A percentile compares a stretch with the other conserved stretches of the same genome.
phyloP scores from a whole-genome alignment of 345 rosid species.

The Populus euphratica region DNA sequence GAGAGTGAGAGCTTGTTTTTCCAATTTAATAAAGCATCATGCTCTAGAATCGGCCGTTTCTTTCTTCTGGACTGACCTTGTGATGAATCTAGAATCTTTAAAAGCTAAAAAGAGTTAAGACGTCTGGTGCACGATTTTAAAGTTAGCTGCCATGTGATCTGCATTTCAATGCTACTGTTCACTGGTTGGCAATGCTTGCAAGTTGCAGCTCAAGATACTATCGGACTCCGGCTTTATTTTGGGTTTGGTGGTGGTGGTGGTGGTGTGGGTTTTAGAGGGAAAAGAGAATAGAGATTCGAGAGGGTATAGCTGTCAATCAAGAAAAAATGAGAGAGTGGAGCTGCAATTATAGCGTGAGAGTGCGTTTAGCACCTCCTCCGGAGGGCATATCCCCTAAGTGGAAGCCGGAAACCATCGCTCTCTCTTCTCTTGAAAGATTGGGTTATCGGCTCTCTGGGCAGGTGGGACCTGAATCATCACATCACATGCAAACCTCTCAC shows the following conservation, averaged over 20 bases:
- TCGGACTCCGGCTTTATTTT: rapidly evolving
- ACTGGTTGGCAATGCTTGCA: background rate
- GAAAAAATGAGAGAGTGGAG: too few species aligned
- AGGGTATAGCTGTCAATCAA: background rate
- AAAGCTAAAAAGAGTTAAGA: background rate
- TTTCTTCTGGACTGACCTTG: background rate
- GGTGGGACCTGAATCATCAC: background rate
- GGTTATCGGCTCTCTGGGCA: background rate
- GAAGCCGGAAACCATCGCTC: constrained; percentile 1
- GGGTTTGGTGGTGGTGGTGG: background rate
- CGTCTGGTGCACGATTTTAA: background rate
- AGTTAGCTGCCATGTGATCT: background rate
- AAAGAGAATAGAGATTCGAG: background rate
- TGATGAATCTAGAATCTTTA: background rate
- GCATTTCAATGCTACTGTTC: background rate
- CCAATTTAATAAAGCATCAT: background rate
- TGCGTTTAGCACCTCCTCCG: background rate
- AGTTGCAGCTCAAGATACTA: background rate
- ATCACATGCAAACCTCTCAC: background rate
- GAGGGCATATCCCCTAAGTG: background rate
- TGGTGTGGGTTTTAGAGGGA: background rate
- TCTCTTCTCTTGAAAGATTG: background rate
- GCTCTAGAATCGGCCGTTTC: background rate
- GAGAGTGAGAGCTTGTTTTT: background rate
- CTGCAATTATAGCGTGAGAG: background rate